Evolutionary conservation across 2,329 filamentous ascomycete genomes (phyloP).

Genomic region (Cytospora piceicola): DNA sequence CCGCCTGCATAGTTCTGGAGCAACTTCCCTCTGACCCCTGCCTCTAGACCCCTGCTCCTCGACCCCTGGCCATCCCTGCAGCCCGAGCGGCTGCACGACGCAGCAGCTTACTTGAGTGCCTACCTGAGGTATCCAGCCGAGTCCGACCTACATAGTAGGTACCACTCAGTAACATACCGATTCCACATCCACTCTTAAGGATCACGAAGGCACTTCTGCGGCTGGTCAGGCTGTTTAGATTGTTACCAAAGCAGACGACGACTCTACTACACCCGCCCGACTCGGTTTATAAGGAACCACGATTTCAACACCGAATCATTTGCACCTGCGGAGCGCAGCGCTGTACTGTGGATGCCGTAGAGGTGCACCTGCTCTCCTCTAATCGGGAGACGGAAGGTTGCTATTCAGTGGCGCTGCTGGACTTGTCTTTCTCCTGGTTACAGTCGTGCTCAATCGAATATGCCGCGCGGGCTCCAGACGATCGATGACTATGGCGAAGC

Average conservation of each 20-base stretch:
- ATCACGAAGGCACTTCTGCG: neutral
- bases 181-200: neutral
- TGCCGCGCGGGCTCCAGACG: constrained; percentile 33
- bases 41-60: neutral
- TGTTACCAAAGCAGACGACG: neutral
- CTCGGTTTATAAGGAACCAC: neutral
- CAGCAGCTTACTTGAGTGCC: neutral
- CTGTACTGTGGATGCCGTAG: neutral
- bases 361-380: neutral
- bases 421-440: neutral
- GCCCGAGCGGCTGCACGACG: neutral
- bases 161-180: neutral
- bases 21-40: too few relatives aligned
- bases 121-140: neutral
- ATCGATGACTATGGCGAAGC: constrained; percentile 38
- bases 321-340: neutral
- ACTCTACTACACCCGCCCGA: neutral
- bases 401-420: neutral
- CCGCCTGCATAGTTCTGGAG: neutral
- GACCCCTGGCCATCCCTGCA: constrained; percentile 2
- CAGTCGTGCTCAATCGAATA: constrained; percentile 6
- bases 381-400: neutral
- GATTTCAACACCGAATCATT: neutral
- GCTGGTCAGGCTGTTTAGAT: neutral
- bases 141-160: neutral